Conservation (phyloP, 192 early-diverging fungal genomes). For the Podila epicladia region DNA sequence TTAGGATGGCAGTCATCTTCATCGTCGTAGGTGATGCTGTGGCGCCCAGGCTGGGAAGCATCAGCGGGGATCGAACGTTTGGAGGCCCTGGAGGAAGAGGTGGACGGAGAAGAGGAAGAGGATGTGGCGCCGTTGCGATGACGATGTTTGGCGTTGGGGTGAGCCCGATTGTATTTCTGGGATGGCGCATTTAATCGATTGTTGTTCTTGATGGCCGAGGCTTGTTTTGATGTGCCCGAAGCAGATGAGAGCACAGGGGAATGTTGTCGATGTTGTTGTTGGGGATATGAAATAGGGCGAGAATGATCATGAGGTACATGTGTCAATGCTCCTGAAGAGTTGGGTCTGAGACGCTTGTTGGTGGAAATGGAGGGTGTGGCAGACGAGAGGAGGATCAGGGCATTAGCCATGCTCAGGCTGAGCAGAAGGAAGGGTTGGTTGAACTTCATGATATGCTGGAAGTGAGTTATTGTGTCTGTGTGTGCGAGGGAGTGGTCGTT, state of each 20-base stretch:
- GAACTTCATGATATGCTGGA: constrained; percentile 17
- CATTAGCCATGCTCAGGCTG: constrained; percentile 21
- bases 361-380: neutral
- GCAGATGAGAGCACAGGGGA: no score
- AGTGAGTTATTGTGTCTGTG: neutral
- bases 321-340: neutral
- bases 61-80: neutral
- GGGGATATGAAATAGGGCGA: neutral
- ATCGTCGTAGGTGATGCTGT: no score
- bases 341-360: neutral
- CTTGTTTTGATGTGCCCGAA: no score
- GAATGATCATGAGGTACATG: neutral
- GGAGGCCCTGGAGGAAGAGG: no score
- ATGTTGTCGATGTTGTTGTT: no score
- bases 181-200: neutral
- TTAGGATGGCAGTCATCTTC: no score
- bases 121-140: neutral
- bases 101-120: neutral
- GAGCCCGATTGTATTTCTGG: constrained; percentile 1
- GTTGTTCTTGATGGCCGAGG: neutral
- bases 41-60: no score
- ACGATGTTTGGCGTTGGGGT: constrained; percentile 4
- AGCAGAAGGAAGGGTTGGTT: constrained; percentile 21
- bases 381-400: constrained; percentile 2
- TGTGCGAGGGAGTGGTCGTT: neutral